Evolutionary conservation across 148 eudicot genomes (phyloP), one percentile per base, ranked within the genome.

Genomic region (Nepenthes mirabilis): DNA sequence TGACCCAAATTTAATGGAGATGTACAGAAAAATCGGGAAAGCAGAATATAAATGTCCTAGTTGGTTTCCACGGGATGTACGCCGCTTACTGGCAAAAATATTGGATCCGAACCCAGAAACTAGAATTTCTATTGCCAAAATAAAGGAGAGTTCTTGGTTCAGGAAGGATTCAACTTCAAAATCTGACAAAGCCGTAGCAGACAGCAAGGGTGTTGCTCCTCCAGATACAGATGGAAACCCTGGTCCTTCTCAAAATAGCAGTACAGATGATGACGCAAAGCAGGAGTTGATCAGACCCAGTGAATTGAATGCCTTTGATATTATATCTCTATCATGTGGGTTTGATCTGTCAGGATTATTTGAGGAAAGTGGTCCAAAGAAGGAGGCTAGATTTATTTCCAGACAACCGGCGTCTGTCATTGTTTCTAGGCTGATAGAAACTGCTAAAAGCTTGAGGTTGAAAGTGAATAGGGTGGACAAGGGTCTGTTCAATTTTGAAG

Each of bases 231-330:
- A 64, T 35, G 54, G 48, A 33, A 14, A 57, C 23, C 51, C 67
- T 51, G 73, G 73, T 33, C 64, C 73, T 43, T 64, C 64, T 33
- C 55, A 45, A 48, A n/a, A 43, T 52, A 48, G 55, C 63, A 59
- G 36, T 47, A 57, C 52, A 37, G 67, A 64, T 64, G 47, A 48
- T 33, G 68, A 68, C 13, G 47, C 54, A 12, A 59, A 62, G 52
- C 63, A 65, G 50, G 62, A 69, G 23, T 13, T n/a, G 2, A 43
- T 56, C 48, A 48, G 45, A 58, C 63, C 63, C 48, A 14, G 32
- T 59, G 51, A 60, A 33, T 57, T 72, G 63, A 62, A 72, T 61
- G 75, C 75, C 1, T 72, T 72, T 34, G 70, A 65, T 37, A 72
- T 72, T 50, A 67, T 72, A 37, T 66, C 56, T 23, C 63, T 66